Conservation (phyloP, 2,329 filamentous ascomycete species). For the Venturia nashicola region DNA sequence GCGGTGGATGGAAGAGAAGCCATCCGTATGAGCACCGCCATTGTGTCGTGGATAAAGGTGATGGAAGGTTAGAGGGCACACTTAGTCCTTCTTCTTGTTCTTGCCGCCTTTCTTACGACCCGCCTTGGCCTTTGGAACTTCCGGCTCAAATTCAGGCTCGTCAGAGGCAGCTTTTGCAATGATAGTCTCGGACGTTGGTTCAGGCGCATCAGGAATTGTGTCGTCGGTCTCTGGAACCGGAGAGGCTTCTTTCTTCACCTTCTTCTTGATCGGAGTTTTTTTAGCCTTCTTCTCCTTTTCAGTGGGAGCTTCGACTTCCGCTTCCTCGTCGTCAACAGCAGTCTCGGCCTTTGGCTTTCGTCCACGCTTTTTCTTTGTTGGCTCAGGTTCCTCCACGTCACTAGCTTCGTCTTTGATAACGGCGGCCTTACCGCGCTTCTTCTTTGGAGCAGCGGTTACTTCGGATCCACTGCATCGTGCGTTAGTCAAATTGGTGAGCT, state of each 20-base stretch:
- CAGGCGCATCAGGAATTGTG: background rate
- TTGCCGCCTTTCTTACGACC: background rate
- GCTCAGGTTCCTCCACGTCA: slow-evolving; percentile 12
- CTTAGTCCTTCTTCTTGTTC: background rate
- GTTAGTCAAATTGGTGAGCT: background rate
- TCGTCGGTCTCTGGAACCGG: background rate
- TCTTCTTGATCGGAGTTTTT: slow-evolving; percentile 3
- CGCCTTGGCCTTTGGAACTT: background rate
- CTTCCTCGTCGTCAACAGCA: background rate
- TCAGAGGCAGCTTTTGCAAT: slow-evolving; percentile 5
- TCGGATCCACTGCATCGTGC: background rate
- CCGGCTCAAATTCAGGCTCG: background rate
- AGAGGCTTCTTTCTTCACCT: background rate
- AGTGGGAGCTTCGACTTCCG: slow-evolving; percentile 6
- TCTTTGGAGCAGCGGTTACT: slow-evolving; percentile 11
- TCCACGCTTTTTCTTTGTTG: slow-evolving; percentile 11
- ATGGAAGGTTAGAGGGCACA: background rate
- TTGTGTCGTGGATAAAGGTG: background rate
- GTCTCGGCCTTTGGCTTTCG: slow-evolving; percentile 15
- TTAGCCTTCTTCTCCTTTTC: background rate
- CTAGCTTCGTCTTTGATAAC: background rate
- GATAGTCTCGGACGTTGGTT: background rate
- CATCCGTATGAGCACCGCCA: too few relatives aligned
- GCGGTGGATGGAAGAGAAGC: background rate
- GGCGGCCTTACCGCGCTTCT: slow-evolving; percentile 10